A percentile compares a stretch with the other conserved stretches of the same genome.
These are phyloP conservation scores for Madurella fahalii DNA, from an alignment of 2,329 filamentous ascomycete species.

Conservation along the genomic window DNA sequence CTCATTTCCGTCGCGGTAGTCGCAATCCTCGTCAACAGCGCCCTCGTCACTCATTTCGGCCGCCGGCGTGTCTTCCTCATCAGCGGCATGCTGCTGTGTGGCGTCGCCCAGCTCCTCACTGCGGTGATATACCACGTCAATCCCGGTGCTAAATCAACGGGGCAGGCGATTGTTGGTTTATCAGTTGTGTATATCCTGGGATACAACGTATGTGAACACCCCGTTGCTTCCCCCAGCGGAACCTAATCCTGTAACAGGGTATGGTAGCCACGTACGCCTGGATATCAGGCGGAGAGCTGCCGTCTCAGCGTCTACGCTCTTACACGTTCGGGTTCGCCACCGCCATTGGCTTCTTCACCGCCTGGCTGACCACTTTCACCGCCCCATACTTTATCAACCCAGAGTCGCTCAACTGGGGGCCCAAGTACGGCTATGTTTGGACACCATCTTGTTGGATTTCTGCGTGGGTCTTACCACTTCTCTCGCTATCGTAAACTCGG, in stretches of 20 bases:
- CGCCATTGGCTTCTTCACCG: slow-evolving; percentile 50
- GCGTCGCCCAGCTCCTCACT: slow-evolving; percentile 49
- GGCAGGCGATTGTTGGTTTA: slow-evolving; percentile 48
- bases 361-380: slow-evolving; percentile 55
- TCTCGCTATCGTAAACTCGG: not conserved
- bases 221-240: not conserved
- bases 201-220: slow-evolving; percentile 39
- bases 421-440: slow-evolving; percentile 55
- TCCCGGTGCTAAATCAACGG: slow-evolving; percentile 34
- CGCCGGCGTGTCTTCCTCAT: slow-evolving; percentile 51
- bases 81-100: slow-evolving; percentile 47
- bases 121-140: slow-evolving; percentile 47
- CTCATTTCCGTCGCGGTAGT: slow-evolving; percentile 48
- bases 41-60: slow-evolving; percentile 49
- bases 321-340: slow-evolving; percentile 55
- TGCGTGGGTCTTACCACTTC: slow-evolving; percentile 15
- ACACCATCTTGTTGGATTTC: slow-evolving; percentile 46
- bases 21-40: slow-evolving; percentile 49
- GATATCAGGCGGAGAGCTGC: slow-evolving; percentile 53
- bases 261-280: slow-evolving; percentile 54
- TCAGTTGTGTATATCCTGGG: slow-evolving; percentile 49
- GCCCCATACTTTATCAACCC: slow-evolving; percentile 59
- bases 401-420: slow-evolving; percentile 50
- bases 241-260: slow-evolving; percentile 23
- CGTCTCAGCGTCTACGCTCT: slow-evolving; percentile 51